Base-by-base conservation (phyloP, 2,329 filamentous ascomycete genomes). In the Trichophyton rubrum region DNA sequence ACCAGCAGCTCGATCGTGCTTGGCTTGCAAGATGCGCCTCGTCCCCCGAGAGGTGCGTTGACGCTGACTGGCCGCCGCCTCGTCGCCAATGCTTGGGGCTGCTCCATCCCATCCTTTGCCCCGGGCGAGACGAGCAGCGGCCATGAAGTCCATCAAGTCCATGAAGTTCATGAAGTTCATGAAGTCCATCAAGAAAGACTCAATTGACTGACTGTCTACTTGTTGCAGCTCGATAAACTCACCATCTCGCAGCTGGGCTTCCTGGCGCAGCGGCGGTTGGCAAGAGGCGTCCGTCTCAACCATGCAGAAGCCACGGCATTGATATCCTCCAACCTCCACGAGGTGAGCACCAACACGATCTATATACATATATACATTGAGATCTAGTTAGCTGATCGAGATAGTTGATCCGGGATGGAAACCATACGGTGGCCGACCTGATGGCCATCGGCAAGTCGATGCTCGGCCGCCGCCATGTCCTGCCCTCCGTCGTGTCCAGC, bases 361-460 rank as follows among this genome's bases (percentile, higher is more conserved):
- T 27, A 6, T 7, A 6, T 6, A 27, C 7, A 27, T 7, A 6
- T 27, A 27, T 27, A 27, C 27, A 27, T 27, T 4, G 24, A 27
- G 3, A 27, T 27, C 24, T 27, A 3, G 24, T 27, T 27, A 27
- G 5, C 27, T 6, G 33, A 2, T 35, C 24, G 24, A 35, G 33
- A 35, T 59, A 86, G 82, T 86, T 96, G 68, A 95, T 97, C 73
- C 91, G 92, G 73, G 92, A 97, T 92, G 92, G 92, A 71, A 85
- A 87, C 67, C 89, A 96, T 77, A 88, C 83, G 13, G 92, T 97
- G 59, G 87, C 91, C 43, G 90, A 96, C 73, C 88, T 97, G 71
- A 97, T 97, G 91, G 79, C 84, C 63, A 83, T 96, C 64, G 92
- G 92, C 67, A 85, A 89, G 68, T 92, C 88, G 60, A 91, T 97